These are phyloP conservation scores for Chalara sp. DNA, from an alignment of 2,329 filamentous ascomycete genomes.

Conservation along the genomic window DNA sequence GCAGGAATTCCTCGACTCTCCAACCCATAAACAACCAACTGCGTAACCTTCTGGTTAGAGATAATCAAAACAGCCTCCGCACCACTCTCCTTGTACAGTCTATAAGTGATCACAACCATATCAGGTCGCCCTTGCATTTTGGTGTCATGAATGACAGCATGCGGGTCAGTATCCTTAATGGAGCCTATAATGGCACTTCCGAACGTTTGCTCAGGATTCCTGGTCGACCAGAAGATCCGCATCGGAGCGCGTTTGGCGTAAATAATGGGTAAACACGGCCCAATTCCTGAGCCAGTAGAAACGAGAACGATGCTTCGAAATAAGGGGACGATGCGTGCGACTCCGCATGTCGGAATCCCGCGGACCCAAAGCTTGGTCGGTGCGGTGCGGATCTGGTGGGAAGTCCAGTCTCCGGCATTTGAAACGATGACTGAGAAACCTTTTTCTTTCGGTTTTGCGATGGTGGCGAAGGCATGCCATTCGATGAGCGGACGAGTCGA, in stretches of 20 bases:
- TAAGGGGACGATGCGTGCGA: constrained; percentile 59
- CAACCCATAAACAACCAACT: constrained; percentile 32
- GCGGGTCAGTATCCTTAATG: constrained; percentile 25
- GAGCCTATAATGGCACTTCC: constrained; percentile 27
- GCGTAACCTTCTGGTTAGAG: constrained; percentile 30
- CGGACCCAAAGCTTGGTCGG: constrained; percentile 61
- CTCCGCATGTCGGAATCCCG: constrained; percentile 59
- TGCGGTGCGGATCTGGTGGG: constrained; percentile 51
- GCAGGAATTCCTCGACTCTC: constrained; percentile 31
- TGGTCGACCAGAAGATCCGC: constrained; percentile 31
- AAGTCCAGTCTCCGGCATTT: constrained; percentile 71
- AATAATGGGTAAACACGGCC: constrained; percentile 46
- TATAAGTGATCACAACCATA: constrained; percentile 26
- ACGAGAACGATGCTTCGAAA: constrained; percentile 61
- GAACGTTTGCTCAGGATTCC: constrained; percentile 27
- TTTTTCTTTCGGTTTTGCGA: constrained; percentile 49
- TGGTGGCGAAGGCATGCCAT: constrained; percentile 72
- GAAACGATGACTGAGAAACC: constrained; percentile 66
- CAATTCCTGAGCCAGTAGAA: constrained; percentile 68
- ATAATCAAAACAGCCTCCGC: constrained; percentile 34
- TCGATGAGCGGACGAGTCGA: constrained; percentile 58
- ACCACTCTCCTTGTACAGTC: constrained; percentile 23
- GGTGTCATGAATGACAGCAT: constrained; percentile 31
- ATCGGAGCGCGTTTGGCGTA: constrained; percentile 16
- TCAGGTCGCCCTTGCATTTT: constrained; percentile 27